Evolutionary conservation across 371 early-diverging fungal genomes (phyloP), one percentile per base, ranked within the genome.

Genomic region (Saksenaea vasiformis): DNA sequence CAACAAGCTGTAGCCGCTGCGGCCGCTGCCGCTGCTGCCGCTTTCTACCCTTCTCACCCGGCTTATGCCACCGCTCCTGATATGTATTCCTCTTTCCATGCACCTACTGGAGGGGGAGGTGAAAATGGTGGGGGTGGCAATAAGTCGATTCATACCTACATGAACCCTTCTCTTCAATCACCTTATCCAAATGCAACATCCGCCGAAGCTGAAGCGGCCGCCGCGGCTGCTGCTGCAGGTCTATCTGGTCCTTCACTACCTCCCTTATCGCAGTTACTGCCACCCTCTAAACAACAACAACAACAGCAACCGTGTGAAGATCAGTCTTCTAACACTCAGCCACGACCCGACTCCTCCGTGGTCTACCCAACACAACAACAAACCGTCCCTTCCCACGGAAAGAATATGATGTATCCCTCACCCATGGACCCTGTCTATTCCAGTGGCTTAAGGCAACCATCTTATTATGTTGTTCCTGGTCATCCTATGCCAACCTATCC

Each of bases 231-330:
- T 9, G 73, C 62, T 22, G 69, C 58, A 2, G 68, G 58, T 61
- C 39, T 55, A 14, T 61, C 66, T 5, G 66, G 60, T 26, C 64
- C 74, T 56, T 76, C 82, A 11, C 57, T 81, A 28, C 82, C 82
- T 60, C 82, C 82, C 10, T 51, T 81, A 53, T 78, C 82, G 1
- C 77, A 75, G 56, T 61, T 81, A n/a, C 62, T 80, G 43, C 72
- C 78, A 13, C 55, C 66, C 22, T 63, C 68, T 5, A 65, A 51
- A 31, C 60, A 60, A 0, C 59, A 53, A 34, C 31, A 62, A 58
- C 37, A 63, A 28, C 58, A 60, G 44, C 43, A 53, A 35, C 41
- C 22, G 22, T 47, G 26, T 47, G 51, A 47, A 47, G 51, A 47
- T 47, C 51, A 47, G 14, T 17, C 53, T 31, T 39, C 22, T 38